Base-by-base conservation (phyloP, 2,329 filamentous ascomycete genomes). In the Hawksworthiomyces lignivorus region DNA sequence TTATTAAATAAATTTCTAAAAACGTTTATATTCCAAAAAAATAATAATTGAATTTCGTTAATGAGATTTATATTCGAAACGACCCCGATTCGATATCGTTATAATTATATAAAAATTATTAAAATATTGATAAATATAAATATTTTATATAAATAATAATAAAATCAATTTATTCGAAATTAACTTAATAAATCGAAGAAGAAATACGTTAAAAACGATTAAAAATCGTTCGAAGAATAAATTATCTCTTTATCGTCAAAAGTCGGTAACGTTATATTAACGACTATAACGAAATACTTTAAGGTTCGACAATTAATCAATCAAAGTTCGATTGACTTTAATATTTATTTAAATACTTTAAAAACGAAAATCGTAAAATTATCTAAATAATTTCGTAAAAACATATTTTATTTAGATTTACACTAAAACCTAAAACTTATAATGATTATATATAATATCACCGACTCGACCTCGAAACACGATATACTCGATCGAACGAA, bases 351-450 rank as follows among this genome's bases (percentile, higher is more conserved):
- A 8, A 26, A 26, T 8, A 8, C 2, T 8, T 2, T 26, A 26
- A 26, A 8, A 8, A 8, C 8, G 8, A 26, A 26, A 4, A 30
- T 37, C 33, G 34, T 20, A 19, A 28, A 22, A 35, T 27, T 44
- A 29, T 22, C 35, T 37, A 18, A 40, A 18, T 17, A 43, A 30
- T 37, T n/a, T 33, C 20, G 30, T 32, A 19, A 28, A 26, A n/a
- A 26, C 41, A 41, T 41, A 21, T 41, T 27, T 15, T 41, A 28
- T 32, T 17, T 4, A 38, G 32, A 18, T 37, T 8, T 30, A 31
- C 28, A 17, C 21, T 28, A 24, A 28, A 22, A 7, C 7, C n/a
- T 7, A 7, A 7, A 26, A 26, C 12, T 26, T n/a, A n/a, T 24
- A 29, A 38, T n/a, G 2, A 41, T 35, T 29, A 21, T 24, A n/a